phyloP scores from a whole-genome alignment of 2,329 filamentous ascomycete genomes.

The Calycina herbarum region DNA sequence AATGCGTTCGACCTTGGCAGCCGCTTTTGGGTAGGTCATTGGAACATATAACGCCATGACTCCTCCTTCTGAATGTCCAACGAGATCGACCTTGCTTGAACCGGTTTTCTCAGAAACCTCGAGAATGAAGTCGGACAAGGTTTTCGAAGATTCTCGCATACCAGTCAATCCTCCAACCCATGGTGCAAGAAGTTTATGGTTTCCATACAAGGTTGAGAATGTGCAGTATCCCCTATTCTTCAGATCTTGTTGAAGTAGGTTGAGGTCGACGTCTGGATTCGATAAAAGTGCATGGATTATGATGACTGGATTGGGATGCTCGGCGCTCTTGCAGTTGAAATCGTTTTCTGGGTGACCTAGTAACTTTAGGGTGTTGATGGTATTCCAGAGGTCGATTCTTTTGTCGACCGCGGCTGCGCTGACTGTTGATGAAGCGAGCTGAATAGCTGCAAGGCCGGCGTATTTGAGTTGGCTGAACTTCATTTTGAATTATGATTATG shows the following conservation, averaged over 20 bases:
- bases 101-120: not conserved
- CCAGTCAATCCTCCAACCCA: not conserved
- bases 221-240: not conserved
- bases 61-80: conserved; percentile 3
- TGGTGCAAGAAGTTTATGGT: not conserved
- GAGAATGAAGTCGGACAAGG: not conserved
- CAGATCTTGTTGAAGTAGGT: not conserved
- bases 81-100: not conserved
- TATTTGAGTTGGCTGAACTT: conserved; percentile 2
- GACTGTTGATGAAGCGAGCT: not conserved
- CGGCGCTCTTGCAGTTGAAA: not conserved
- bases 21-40: not conserved
- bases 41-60: conserved; percentile 1
- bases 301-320: not conserved
- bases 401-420: not conserved
- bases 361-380: not conserved
- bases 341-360: conserved; percentile 1
- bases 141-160: not conserved
- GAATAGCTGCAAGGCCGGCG: not conserved
- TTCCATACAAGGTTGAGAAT: not conserved
- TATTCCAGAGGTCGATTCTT: not conserved
- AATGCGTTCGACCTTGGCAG: not conserved
- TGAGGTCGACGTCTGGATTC: not conserved
- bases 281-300: not conserved
- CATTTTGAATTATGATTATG: not conserved